Evolutionary conservation across 148 eudicot genomes (phyloP), one percentile per base, ranked within the genome.

Genomic region (Polygonum aviculare): DNA sequence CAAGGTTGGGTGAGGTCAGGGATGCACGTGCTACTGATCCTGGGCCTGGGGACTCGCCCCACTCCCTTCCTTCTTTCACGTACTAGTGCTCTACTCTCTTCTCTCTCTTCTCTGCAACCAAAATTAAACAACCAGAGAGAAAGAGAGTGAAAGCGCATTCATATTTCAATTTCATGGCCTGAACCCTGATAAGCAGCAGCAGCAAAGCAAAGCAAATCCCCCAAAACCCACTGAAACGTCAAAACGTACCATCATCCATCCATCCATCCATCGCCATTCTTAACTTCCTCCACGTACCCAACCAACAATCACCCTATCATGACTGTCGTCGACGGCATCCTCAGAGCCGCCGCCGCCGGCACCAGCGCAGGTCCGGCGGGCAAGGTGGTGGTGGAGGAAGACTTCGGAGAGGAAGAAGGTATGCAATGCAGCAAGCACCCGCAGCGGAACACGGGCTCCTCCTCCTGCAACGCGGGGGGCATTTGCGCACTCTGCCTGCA

Each of bases 401-500:
- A 88, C 41, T 65, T 73, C 36, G 87, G 82, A 0, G 84, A 81
- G 1, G 83, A 81, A 2, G 83, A 82, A 18, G 82, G 76, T 50
- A 81, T 84, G 82, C 86, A 79, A 51, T 94, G 97, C 77, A 73
- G 75, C 2, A 82, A 84, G 49, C 97, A 94, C 45, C 92, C 95
- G 0, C 86, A 79, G 83, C 85, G 83, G 36, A 85, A 78, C 90
- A 84, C 73, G 54, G 74, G n/a, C n/a, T n/a, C 88, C 49, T 84
- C 93, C 0, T 87, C 85, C 3, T 81, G 81, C 44, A 26, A 26
- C 31, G 31, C 31, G 31, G 31, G 31, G 31, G 98, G 97, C n/a
- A 94, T 94, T 80, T 94, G 98, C 75, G 90, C 97, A 0, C 80
- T 91, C n/a, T 94, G 98, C 73, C 89, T 94, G n/a, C 98, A 94